phyloP scores from a whole-genome alignment of 805 yeast species.

The Kregervanrija pseudodelftensis region DNA sequence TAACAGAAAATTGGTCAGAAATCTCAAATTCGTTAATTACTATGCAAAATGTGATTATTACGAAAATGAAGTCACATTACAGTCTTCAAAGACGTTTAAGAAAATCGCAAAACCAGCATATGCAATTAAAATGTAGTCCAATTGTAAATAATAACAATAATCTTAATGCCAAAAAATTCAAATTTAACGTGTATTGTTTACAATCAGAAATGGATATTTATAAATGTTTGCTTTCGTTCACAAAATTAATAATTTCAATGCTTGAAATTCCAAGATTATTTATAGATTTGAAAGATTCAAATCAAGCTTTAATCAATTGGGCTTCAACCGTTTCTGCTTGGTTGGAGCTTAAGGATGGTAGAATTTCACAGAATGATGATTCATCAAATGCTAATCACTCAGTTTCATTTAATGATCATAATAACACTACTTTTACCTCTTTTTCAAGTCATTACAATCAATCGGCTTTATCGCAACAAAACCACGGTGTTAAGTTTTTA shows the following conservation, averaged over 20 bases:
- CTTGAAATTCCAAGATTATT: slow-evolving; percentile 41
- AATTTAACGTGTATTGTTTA: slow-evolving; percentile 31
- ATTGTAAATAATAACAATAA: slow-evolving; percentile 7
- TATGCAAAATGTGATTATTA: slow-evolving; percentile 33
- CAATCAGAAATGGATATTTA: slow-evolving; percentile 40
- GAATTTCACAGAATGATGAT: neutral
- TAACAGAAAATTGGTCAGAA: slow-evolving; percentile 45
- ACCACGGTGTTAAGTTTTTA: slow-evolving; percentile 30
- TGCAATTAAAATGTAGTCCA: slow-evolving; percentile 1
- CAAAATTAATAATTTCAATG: slow-evolving; percentile 32
- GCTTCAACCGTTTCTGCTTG: slow-evolving; percentile 44
- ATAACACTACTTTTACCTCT: neutral
- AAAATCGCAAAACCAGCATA: slow-evolving; percentile 4
- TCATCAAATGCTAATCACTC: neutral
- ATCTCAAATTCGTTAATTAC: slow-evolving; percentile 33
- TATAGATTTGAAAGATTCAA: slow-evolving; percentile 32
- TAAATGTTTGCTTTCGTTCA: slow-evolving; percentile 29
- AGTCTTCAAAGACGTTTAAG: slow-evolving; percentile 2
- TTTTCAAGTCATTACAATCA: neutral
- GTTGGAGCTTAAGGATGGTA: slow-evolving; percentile 48
- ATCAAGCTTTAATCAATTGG: slow-evolving; percentile 41
- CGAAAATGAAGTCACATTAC: slow-evolving; percentile 27
- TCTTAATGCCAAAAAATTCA: slow-evolving; percentile 10
- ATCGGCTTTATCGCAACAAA: slow-evolving; percentile 1
- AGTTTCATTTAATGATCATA: neutral